Conservation (phyloP, 176 grass and related monocot genomes). For the Sorghum bicolor region DNA sequence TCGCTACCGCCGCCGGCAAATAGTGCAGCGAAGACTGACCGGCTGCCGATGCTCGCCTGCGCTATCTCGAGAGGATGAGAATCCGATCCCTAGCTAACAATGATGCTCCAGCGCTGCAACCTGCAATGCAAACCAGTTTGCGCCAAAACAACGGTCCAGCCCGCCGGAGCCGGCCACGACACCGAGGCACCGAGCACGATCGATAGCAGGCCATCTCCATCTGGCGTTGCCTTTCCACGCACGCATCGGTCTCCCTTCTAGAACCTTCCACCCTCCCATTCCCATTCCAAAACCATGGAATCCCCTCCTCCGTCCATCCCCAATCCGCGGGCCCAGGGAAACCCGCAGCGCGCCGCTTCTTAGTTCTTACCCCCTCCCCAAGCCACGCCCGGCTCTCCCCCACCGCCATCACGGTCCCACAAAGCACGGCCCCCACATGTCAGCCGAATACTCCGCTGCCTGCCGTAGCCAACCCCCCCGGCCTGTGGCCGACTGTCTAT, state of each 20-base stretch:
- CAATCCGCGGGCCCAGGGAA: slow-evolving; percentile 27
- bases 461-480: background rate
- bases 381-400: background rate
- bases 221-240: background rate
- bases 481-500: slow-evolving; percentile 9
- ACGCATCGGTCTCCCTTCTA: background rate
- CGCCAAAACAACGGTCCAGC: slow-evolving; percentile 5
- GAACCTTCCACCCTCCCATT: background rate
- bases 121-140: background rate
- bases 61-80: background rate
- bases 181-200: background rate
- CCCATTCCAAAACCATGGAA: slow-evolving; percentile 28
- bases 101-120: no score
- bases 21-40: no score
- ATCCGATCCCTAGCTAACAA: background rate
- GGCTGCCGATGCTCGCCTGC: background rate
- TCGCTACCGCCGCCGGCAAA: no score
- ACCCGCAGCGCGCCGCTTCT: slow-evolving; percentile 22
- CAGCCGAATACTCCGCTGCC: slow-evolving; percentile 21
- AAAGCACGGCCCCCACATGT: background rate
- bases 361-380: slow-evolving; percentile 28
- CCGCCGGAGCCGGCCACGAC: background rate
- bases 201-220: background rate
- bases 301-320: slow-evolving; percentile 13
- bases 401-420: background rate